Evolutionary conservation across 352 stramenopile genomes (phyloP).

Genomic region (Blastocystis sp.): DNA sequence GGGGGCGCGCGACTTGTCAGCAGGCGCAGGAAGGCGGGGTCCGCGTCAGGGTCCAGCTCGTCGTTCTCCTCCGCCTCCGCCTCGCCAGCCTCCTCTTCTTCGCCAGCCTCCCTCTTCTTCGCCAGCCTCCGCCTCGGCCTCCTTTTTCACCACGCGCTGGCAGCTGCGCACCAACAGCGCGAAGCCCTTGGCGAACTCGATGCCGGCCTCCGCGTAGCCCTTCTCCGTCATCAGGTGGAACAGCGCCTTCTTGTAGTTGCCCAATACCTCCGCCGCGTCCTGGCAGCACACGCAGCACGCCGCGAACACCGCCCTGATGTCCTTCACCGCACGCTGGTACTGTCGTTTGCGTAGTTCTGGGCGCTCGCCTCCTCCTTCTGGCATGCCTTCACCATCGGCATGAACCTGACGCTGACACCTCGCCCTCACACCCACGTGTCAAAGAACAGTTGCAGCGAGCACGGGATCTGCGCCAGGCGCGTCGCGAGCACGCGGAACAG

Average conservation of each 20-base stretch:
- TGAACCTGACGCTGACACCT: background rate
- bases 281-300: background rate
- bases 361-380: background rate
- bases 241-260: slow-evolving; percentile 44
- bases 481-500: background rate
- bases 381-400: slow-evolving; percentile 40
- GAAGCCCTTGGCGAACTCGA: background rate
- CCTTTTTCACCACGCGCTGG: background rate
- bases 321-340: background rate
- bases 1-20: background rate
- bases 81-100: background rate
- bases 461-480: background rate
- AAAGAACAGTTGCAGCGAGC: slow-evolving; percentile 31
- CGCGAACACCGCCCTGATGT: background rate
- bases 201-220: background rate
- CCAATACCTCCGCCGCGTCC: slow-evolving; percentile 8
- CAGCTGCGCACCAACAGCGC: background rate
- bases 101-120: background rate
- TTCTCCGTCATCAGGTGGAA: background rate
- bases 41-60: background rate
- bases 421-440: background rate
- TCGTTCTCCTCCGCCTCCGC: background rate
- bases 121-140: background rate
- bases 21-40: background rate
- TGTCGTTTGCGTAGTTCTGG: background rate